Base-by-base conservation (phyloP, 805 yeast species). In the Candida arabinofermentans region DNA sequence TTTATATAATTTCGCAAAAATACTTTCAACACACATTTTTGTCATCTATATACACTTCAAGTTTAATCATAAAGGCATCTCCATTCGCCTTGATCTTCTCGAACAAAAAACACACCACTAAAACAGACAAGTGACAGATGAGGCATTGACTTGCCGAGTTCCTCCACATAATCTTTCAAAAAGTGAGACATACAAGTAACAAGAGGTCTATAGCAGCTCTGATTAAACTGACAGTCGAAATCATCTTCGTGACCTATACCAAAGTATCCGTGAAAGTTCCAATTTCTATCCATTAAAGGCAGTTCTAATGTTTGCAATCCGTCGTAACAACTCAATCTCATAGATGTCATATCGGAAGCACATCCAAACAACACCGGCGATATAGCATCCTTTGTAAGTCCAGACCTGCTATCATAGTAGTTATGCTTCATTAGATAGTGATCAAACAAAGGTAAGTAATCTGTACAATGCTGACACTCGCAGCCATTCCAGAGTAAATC, bases 401-500 rank as follows among this genome's bases (percentile, higher is more conserved):
- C 73, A 7, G 66, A 65, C 2, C 63, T 56, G 5, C 58, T 58
- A 44, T 75, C 76, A 51, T 71, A 81, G 55, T 77, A 79, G 37
- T 75, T 77, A 54, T 85, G 95, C 36, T 74, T 70, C 72, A 81
- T 73, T 36, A 84, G 58, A 49, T 71, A 83, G 13, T 73, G 68
- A 50, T 85, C 95, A 37, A 80, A 67, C 9, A 73, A 48, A 0
- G 72, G 72, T 19, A 84, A 59, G 39, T 64, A 64, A 12, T 64
- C 62, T 4, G 42, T 41, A 52, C 95, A 85, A 48, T 70, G 75
- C 1, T 49, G 46, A 55, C 95, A 85, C 29, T 70, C 71, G 58
- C 91, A 84, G 0, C 91, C 91, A 55, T 83, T 84, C 90, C 91
- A 85, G 19, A 85, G 58, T 38, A 85, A 48, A 47, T 81, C 84